Evolutionary conservation across 352 stramenopile genomes (phyloP), one percentile per base, ranked within the genome.

Genomic region (Phytophthora hybrid): DNA sequence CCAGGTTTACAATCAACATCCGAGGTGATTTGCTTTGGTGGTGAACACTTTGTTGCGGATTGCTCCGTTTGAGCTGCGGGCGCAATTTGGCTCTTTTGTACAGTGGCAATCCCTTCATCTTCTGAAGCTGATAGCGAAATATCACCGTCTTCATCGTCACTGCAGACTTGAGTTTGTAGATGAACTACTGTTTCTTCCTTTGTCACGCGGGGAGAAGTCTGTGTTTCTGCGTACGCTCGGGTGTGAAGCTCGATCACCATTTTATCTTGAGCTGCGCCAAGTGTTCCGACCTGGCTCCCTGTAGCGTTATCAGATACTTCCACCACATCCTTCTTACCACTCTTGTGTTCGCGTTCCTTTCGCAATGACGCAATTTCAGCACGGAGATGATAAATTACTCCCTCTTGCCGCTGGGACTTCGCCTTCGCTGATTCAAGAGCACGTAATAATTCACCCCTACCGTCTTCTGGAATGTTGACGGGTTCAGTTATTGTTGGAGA

Each of bases 371-470:
- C 63, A 34, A 79, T 76, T 58, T 79, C 68, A 14, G 61, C 63
- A 59, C 69, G 68, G 18, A 79, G 41, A 65, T 77, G 68, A 47
- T 77, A 77, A 6, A 76, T 70, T 3, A 77, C 73, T 8, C 58
- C 63, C 9, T 77, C 73, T 69, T 77, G 68, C 18, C 68, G 63
- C 59, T 77, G 68, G 14, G 73, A 70, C 44, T 70, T 79, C 23
- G 55, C n/a, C 65, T 80, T 77, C 2, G 59, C 37, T 29, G 59
- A 52, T 46, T 80, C 69, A 18, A 80, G 59, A 2, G 59, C 49
- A 14, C 59, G 73, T 47, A 77, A 18, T 21, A 77, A 46, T 53
- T 77, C 73, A 62, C 58, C 41, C 63, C 60, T 62, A 34, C n/a
- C 54, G 60, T 64, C 68, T 56, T 66, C 59, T 46, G 55, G n/a